These are phyloP conservation scores for Yamadazyma sp. DNA, from an alignment of 805 yeast genomes.

Conservation along the genomic window DNA sequence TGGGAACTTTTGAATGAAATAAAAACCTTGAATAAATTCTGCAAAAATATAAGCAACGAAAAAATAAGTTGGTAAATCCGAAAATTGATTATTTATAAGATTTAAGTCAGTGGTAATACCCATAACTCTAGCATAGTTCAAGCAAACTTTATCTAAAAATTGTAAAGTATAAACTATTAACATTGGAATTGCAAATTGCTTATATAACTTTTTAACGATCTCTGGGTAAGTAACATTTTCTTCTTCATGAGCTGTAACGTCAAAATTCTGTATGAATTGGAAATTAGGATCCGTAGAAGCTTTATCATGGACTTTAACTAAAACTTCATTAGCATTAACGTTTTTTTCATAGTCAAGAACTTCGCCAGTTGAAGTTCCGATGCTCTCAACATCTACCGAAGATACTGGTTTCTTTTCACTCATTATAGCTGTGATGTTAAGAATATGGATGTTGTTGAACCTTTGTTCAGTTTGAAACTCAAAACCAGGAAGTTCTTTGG, in stretches of 20 bases:
- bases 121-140: slow-evolving; percentile 25
- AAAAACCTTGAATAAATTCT: slow-evolving; percentile 33
- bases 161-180: slow-evolving; percentile 6
- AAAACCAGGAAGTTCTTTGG: too few relatives aligned
- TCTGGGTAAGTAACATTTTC: slow-evolving; percentile 8
- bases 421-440: too few relatives aligned
- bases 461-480: too few relatives aligned
- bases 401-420: too few relatives aligned
- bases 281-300: slow-evolving; percentile 12
- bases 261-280: slow-evolving; percentile 14
- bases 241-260: slow-evolving; percentile 15
- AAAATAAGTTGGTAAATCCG: slow-evolving; percentile 46
- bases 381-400: slow-evolving; percentile 1
- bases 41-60: slow-evolving; percentile 37
- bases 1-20: slow-evolving; percentile 33
- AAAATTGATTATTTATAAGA: slow-evolving; percentile 26
- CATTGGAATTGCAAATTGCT: slow-evolving; percentile 13
- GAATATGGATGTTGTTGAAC: too few relatives aligned
- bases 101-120: slow-evolving; percentile 28
- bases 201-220: slow-evolving; percentile 14
- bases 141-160: slow-evolving; percentile 14
- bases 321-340: neutral
- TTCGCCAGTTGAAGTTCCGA: neutral
- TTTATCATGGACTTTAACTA: slow-evolving; percentile 2
- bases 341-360: neutral